Conservation (phyloP, 1,284 basidiomycete genomes). For the Salmacisia buchloeana region DNA sequence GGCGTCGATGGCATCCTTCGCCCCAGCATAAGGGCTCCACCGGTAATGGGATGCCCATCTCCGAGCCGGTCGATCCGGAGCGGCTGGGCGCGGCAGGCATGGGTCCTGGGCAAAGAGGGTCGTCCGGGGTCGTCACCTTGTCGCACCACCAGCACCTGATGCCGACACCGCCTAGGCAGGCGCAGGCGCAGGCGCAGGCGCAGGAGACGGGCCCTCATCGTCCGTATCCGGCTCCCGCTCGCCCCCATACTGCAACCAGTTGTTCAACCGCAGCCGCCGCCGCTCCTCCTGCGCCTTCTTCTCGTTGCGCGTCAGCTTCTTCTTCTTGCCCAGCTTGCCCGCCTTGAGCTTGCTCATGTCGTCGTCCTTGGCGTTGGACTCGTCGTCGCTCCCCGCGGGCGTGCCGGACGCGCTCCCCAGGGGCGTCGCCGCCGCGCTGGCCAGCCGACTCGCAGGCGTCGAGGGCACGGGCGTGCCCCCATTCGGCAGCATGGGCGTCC, state of each 20-base stretch:
- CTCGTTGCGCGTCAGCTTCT: constrained; percentile 48
- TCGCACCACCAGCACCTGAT: not conserved
- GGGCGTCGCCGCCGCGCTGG: constrained; percentile 50
- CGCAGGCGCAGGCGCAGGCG: too few species aligned
- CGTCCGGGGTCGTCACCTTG: not conserved
- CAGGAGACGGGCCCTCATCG: constrained; percentile 22
- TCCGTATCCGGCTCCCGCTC: constrained; percentile 47
- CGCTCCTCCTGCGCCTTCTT: constrained; percentile 49
- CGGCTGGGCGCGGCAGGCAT: too few species aligned
- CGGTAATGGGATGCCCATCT: too few species aligned
- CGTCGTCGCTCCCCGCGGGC: constrained; percentile 53
- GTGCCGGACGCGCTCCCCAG: constrained; percentile 50
- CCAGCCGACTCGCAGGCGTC: constrained; percentile 50
- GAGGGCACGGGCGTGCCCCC: constrained; percentile 49
- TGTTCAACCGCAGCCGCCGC: constrained; percentile 38
- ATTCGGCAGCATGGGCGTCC: too few species aligned
- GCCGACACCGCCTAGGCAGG: too few species aligned
- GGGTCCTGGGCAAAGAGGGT: too few species aligned
- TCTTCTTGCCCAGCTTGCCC: constrained; percentile 47
- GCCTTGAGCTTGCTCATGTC: constrained; percentile 50
- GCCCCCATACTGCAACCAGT: constrained; percentile 46
- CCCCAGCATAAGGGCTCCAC: too few species aligned
- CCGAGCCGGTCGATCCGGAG: too few species aligned
- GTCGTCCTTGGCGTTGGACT: constrained; percentile 47
- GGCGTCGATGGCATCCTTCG: too few species aligned